Percentiles rank a stretch among this genome's conserved stretches.
These are phyloP conservation scores for Magnusiomyces suaveolens DNA, from an alignment of 1,139 yeast genomes.

Conservation along the genomic window DNA sequence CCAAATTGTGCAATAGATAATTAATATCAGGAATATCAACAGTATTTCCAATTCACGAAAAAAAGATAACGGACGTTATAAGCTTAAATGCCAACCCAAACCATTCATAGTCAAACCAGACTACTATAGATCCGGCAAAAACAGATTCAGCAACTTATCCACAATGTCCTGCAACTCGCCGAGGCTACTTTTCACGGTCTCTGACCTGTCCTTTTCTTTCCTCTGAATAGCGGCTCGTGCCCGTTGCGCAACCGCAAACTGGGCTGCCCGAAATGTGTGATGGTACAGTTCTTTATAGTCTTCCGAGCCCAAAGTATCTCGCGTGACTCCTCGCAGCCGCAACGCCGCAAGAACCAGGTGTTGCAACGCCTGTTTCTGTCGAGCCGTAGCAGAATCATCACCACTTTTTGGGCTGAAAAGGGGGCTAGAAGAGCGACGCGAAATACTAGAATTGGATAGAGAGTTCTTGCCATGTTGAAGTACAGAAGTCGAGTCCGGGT, in stretches of 20 bases:
- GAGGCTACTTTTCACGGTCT: neutral
- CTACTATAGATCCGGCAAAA: slow-evolving; percentile 4
- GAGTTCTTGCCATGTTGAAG: no score
- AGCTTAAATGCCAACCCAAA: no score
- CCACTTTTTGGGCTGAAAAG: neutral
- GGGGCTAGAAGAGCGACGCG: no score
- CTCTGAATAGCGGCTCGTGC: neutral
- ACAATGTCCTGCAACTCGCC: slow-evolving; percentile 5
- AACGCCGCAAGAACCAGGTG: slow-evolving; percentile 4
- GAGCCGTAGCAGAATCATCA: no score
- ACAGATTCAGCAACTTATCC: slow-evolving; percentile 2
- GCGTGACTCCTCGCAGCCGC: slow-evolving; percentile 4
- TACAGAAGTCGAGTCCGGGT: no score
- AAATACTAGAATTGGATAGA: no score
- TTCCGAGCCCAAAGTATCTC: neutral
- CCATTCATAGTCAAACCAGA: no score
- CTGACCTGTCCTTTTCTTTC: neutral
- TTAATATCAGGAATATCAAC: no score
- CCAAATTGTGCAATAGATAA: no score
- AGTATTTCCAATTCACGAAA: no score
- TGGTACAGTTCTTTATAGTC: slow-evolving; percentile 4
- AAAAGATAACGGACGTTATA: no score
- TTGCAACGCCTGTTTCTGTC: slow-evolving; percentile 5
- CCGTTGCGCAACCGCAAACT: neutral
- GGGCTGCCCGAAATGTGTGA: slow-evolving; percentile 6